Base-by-base conservation (phyloP, 2,329 filamentous ascomycete species). In the Ophiostoma tasmaniense region DNA sequence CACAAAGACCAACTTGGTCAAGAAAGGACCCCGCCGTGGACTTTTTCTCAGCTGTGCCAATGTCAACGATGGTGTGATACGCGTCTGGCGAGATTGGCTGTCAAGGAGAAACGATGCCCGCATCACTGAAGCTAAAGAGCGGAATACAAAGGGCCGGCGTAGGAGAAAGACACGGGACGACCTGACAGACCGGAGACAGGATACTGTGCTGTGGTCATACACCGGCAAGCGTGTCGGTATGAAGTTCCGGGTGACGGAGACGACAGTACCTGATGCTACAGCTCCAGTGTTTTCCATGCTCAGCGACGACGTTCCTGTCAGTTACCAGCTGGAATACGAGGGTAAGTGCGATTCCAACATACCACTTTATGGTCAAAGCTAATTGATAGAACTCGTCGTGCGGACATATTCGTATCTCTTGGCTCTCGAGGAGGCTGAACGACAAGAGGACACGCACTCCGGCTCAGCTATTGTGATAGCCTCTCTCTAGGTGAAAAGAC, bases 61-160 rank as follows among this genome's bases (percentile, higher is more conserved):
- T 59, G 80, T 94, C 52, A 84, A 86, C 68, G 88, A 93, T 69
- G 82, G 88, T 1, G 84, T 92, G 5, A 80, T 92, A 52, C 83
- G 91, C 35, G 81, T 95, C 0, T 93, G 87, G 83, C 84, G 90
- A 67, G 80, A 88, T 20, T 95, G 91, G 91, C 79, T 95, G 45
- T 81, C 81, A 6, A 6, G 14, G 17, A 5, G 20, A 39, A 33
- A 37, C 35, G 52, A 55, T 10, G 55, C 30, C 6, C 67, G 73
- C 74, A 42, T 71, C 28, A 6, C 17, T 20, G 59, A 61, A 25
- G 14, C 4, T 10, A 17, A 30, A 7, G 28, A 28, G 11, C 25
- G 55, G 5, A 61, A 33, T 13, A n/a, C 17, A n/a, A 20, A 62
- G 30, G 59, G n/a, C n/a, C n/a, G n/a, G n/a, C n/a, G n/a, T n/a